Evolutionary conservation across 78 protist species (phyloP), one percentile per base, ranked within the genome.

Genomic region (Dictyostelium brefeldianum): DNA sequence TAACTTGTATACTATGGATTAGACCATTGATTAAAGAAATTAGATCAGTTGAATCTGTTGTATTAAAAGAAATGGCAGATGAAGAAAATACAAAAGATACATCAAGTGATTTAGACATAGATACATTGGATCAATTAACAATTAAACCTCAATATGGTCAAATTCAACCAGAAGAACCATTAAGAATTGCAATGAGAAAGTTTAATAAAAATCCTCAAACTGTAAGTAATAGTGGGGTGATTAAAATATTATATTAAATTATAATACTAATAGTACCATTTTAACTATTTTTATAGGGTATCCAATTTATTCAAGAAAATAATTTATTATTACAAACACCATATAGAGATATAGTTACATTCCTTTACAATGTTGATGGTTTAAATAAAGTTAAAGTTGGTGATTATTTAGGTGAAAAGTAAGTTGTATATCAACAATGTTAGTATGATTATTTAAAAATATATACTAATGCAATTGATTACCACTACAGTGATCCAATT

Each of bases 361-460:
- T 87, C 31, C 41, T 87, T 20, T 70, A 87, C 53, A 11, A 56
- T 48, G 84, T 77, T 9, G 93, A 87, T 65, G 93, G 70, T 48
- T 51, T 87, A 51, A 77, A 87, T 51, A 87, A 87, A 29, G 47
- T 64, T n/a, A 87, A 87, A 51, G 54, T 87, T n/a, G 93, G 93
- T 17, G 93, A 87, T 29, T 77, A 47, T 73, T 57, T 87, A 3
- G 83, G 93, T 51, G 91, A 65, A 83, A 82, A 82, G 79, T 82
- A 67, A 77, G 65, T 50, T 57, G n/a, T n/a, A n/a, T 62, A 36
- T 17, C 1, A 59, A 59, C 8, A 17, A 59, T 18, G 8, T 59
- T n/a, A 59, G 69, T 17, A 7, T 59, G 11, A 59, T 1, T n/a
- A n/a, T 3, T 29, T 27, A 31, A 25, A 36, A 2, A 14, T 47